Base-by-base conservation (phyloP, 768 basidiomycete species). In the Leccinum subtestaceum region DNA sequence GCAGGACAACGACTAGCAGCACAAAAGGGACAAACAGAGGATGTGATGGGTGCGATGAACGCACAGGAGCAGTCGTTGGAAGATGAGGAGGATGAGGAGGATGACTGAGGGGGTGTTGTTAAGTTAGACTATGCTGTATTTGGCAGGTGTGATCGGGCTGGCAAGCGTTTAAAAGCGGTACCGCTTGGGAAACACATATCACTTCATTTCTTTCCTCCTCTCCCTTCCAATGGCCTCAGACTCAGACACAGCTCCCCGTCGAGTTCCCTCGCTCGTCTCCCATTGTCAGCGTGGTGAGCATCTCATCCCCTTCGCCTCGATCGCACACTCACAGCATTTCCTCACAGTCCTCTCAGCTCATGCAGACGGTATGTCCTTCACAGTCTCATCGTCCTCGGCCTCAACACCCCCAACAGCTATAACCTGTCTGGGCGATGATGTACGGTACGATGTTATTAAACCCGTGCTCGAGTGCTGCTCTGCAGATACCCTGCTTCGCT, bases 11-110 rank as follows among this genome's bases (percentile, higher is more conserved):
- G 92, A 53, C 80, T 94, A 50, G 85, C 89, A 27, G 81, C 86
- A 40, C 89, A 93, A 69, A 90, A 90, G 63, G 89, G 90, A 3
- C 79, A 88, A 49, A 83, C 87, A 3, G 88, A 91, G 63, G 92
- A 93, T 68, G 71, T 94, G 49, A 76, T 92, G 21, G 91, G 89
- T 32, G 90, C 91, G 32, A 91, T 94, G 87, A 87, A 83, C 40
- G 91, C 90, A 1, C 83, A 91, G 67, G 85, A 87, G 67, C 76
- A 77, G 58, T 78, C 78, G 40, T 81, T 81, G 58, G 80, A 82
- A 55, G 76, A 72, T 5, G 79, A 82, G 29, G 66, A 57, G 19
- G 31, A 31, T 10, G 61, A 59, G 52, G 63, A 63, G 25, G 65
- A 60, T 29, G 55, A 60, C 38, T 32, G 56, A 38, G 38, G 8